These are phyloP conservation scores for Fusarium haematococcum DNA, from an alignment of 2,329 filamentous ascomycete species.

Conservation along the genomic window DNA sequence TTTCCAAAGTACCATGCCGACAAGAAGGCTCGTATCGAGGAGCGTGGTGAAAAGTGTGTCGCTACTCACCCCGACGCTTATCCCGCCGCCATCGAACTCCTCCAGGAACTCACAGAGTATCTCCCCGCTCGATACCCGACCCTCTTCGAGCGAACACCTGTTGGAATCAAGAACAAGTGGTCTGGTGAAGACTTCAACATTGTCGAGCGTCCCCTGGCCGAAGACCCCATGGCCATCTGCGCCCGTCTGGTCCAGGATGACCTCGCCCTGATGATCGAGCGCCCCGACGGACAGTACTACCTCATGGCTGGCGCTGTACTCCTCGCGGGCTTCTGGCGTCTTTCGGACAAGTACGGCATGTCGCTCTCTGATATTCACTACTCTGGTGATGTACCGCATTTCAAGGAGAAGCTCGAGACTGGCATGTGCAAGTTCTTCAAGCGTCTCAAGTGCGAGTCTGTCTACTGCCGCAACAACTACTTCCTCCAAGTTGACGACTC, in stretches of 20 bases:
- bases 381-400: constrained; percentile 80
- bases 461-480: constrained; percentile 80
- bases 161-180: constrained; percentile 76
- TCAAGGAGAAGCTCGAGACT: constrained; percentile 76
- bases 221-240: constrained; percentile 83
- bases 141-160: constrained; percentile 72
- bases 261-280: constrained; percentile 85
- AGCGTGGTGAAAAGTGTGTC: constrained; percentile 76
- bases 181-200: constrained; percentile 81
- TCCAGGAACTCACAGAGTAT: constrained; percentile 79
- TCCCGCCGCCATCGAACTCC: constrained; percentile 78
- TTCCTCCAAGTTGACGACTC: constrained; percentile 88
- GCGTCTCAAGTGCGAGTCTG: constrained; percentile 74
- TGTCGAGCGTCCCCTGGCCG: constrained; percentile 69
- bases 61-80: constrained; percentile 76
- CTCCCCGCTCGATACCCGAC: constrained; percentile 80
- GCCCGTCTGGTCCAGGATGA: constrained; percentile 84
- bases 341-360: constrained; percentile 86
- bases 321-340: constrained; percentile 84
- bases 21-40: constrained; percentile 75
- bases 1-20: constrained; percentile 78
- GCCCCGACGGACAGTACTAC: constrained; percentile 81
- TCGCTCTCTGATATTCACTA: constrained; percentile 83
- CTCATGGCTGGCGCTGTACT: constrained; percentile 81
- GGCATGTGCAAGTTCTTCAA: constrained; percentile 87